Evolutionary conservation across 78 protist genomes (phyloP), one percentile per base, ranked within the genome.

Genomic region (Planoprotostelium fungivorum): DNA sequence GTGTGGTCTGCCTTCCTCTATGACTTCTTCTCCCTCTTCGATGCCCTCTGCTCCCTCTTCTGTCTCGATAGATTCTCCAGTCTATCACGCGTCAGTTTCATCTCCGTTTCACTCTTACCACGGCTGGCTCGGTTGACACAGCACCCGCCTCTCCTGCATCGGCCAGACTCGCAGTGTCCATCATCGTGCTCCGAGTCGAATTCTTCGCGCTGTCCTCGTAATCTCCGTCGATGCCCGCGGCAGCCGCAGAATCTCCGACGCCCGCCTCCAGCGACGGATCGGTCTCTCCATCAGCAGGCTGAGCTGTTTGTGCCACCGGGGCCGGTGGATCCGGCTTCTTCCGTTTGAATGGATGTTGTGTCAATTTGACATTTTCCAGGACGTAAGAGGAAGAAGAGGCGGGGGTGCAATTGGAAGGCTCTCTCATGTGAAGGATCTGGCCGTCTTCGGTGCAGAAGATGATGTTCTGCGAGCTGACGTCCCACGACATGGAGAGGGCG

Each of bases 401-500:
- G 28, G 86, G 86, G 1, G 86, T 31, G 37, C 86, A 31, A 5
- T 84, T 10, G 34, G 37, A 31, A 1, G 86, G 86, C 34, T 28
- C 37, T 5, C 1, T 36, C 39, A 90, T 1, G 84, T 63, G 84
- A 34, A 73, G 28, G 31, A 90, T 86, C 29, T 1, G 10, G 31
- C 95, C 95, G 35, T 90, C 84, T 28, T 37, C 38, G 23, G 28
- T 0, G n/a, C 88, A 88, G 37, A 88, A 37, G 9, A 92, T 10
- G n/a, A 88, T 0, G 9, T 1, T 29, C 16, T 5, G 5, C 5
- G 73, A 51, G 25, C 5, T 35, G 1, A 9, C 38, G 87, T 34
- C 88, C 95, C 95, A 93, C n/a, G 90, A 28, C 35, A 87, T 29
- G 85, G 88, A 84, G 28, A 1, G 29, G 23, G 34, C 88, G 16